Evolutionary conservation across 306 rosid species (phyloP).

Genomic region (Pterocarpus santalinus): DNA sequence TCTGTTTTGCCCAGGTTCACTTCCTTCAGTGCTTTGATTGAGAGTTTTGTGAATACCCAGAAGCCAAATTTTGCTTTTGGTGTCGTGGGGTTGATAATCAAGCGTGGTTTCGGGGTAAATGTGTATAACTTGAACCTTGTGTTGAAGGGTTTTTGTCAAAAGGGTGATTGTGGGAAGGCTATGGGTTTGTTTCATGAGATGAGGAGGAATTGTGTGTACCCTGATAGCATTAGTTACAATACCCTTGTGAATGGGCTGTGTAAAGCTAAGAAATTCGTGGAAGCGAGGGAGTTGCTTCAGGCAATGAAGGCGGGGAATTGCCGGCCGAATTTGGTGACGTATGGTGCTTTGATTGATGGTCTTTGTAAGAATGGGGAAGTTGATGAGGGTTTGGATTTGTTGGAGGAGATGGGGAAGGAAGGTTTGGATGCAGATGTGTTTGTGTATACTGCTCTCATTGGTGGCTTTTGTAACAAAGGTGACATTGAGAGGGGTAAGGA

Average conservation of each 20-base stretch:
- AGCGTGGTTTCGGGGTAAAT: slow-evolving; percentile 65
- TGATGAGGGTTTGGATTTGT: slow-evolving; percentile 62
- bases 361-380: slow-evolving; percentile 68
- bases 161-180: slow-evolving; percentile 60
- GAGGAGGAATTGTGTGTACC: slow-evolving; percentile 52
- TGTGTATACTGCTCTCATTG: slow-evolving; percentile 62
- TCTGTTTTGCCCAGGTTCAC: slow-evolving; percentile 58
- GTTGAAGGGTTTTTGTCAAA: slow-evolving; percentile 68
- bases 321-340: slow-evolving; percentile 64
- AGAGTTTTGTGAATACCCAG: slow-evolving; percentile 59
- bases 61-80: slow-evolving; percentile 59
- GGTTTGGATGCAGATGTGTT: slow-evolving; percentile 67
- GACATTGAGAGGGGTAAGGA: slow-evolving; percentile 59
- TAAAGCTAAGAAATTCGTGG: slow-evolving; percentile 63
- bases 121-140: slow-evolving; percentile 58
- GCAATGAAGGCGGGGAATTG: slow-evolving; percentile 66
- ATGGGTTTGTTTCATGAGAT: slow-evolving; percentile 55
- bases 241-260: slow-evolving; percentile 72
- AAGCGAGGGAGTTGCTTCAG: slow-evolving; percentile 66
- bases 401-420: slow-evolving; percentile 72
- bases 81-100: slow-evolving; percentile 67
- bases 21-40: slow-evolving; percentile 65
- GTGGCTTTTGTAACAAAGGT: slow-evolving; percentile 67
- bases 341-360: slow-evolving; percentile 64
- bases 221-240: slow-evolving; percentile 67